phyloP scores from a whole-genome alignment of 2,329 filamentous ascomycete species.

The Aspergillus sp. region DNA sequence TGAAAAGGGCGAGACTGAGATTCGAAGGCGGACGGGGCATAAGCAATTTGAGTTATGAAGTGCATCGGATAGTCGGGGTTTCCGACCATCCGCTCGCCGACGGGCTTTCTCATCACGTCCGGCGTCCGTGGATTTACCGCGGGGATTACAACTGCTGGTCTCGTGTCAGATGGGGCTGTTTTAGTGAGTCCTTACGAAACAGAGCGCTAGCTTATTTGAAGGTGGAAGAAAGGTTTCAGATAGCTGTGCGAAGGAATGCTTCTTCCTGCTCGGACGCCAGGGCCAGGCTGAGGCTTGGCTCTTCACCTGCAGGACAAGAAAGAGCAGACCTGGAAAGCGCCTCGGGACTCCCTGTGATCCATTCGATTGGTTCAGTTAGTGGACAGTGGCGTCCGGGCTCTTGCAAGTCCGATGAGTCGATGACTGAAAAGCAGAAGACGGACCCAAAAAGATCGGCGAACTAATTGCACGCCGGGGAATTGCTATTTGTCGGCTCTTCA shows the following conservation, averaged over 20 bases:
- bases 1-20: background rate
- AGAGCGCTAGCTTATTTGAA: background rate
- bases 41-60: constrained; percentile 7
- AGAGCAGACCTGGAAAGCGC: background rate
- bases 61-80: constrained; percentile 12
- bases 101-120: background rate
- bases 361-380: background rate
- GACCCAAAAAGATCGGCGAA: constrained; percentile 1
- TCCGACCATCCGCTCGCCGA: constrained; percentile 5
- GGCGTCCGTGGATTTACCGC: background rate
- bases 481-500: constrained; percentile 1
- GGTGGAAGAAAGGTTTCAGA: background rate
- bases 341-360: background rate
- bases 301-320: background rate
- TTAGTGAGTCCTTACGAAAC: background rate
- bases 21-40: background rate
- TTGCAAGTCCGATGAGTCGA: background rate
- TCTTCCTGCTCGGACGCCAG: too few species aligned
- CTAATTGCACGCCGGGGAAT: background rate
- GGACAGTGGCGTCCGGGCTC: background rate
- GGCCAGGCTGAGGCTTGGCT: background rate
- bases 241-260: background rate
- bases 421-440: background rate
- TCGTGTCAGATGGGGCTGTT: background rate
- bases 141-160: background rate